Evolutionary conservation across 129 eudicot species (phyloP).

Genomic region (Solidago caesia): DNA sequence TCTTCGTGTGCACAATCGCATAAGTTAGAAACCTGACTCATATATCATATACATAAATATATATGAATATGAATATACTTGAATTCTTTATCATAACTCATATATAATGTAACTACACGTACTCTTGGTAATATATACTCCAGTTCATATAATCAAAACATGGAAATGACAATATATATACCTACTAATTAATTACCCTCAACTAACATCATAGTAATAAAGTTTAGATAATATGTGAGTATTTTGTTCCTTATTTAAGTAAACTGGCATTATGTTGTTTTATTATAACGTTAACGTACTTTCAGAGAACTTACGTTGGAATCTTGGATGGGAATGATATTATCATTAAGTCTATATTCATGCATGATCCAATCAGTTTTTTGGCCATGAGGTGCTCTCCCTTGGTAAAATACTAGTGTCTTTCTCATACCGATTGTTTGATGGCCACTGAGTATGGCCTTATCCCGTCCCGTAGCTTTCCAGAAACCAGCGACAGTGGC

Average conservation of each 20-base stretch:
- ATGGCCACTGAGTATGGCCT: conserved; percentile 56
- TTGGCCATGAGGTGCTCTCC: conserved; percentile 87
- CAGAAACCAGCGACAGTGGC: conserved; percentile 85
- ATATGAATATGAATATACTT: neutral
- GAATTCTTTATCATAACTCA: neutral
- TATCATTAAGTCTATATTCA: conserved; percentile 67
- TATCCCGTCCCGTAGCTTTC: conserved; percentile 92
- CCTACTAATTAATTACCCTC: neutral
- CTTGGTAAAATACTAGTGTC: conserved; percentile 79
- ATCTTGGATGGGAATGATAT: conserved; percentile 28
- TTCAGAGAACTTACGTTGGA: conserved; percentile 27
- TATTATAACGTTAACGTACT: neutral
- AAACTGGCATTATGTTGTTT: neutral
- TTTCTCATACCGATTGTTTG: conserved; percentile 82
- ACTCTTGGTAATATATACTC: neutral
- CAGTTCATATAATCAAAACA: too few relatives aligned
- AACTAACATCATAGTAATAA: conserved; percentile 1
- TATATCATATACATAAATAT: neutral
- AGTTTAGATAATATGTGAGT: neutral
- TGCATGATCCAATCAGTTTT: conserved; percentile 93
- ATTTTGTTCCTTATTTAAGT: neutral
- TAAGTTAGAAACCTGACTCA: conserved; percentile 28
- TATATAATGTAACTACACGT: neutral
- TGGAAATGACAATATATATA: too few relatives aligned
- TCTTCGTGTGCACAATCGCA: conserved; percentile 58